These are phyloP conservation scores for Pezicula carpinea DNA, from an alignment of 2,329 filamentous ascomycete species.

Conservation along the genomic window DNA sequence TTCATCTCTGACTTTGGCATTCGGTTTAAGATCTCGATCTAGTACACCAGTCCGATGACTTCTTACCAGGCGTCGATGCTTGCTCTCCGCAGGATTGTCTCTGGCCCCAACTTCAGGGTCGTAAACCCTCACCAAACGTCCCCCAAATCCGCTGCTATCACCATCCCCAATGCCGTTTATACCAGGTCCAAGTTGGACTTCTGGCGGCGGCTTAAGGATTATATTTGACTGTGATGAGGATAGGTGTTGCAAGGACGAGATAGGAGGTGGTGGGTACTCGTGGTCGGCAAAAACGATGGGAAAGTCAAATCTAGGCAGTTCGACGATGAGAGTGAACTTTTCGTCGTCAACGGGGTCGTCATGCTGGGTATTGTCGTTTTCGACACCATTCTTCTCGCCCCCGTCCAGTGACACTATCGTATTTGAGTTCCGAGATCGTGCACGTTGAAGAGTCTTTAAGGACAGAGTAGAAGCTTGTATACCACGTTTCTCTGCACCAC, in stretches of 20 bases:
- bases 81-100: slow-evolving; percentile 92
- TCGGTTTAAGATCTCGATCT: slow-evolving; percentile 92
- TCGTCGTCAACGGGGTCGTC: slow-evolving; percentile 36
- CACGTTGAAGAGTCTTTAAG: slow-evolving; percentile 51
- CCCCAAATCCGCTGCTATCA: slow-evolving; percentile 40
- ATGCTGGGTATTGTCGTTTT: slow-evolving; percentile 26
- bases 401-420: slow-evolving; percentile 30
- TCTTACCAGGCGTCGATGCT: slow-evolving; percentile 86
- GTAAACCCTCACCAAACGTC: slow-evolving; percentile 77
- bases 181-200: slow-evolving; percentile 85
- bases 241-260: slow-evolving; percentile 68
- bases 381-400: slow-evolving; percentile 35
- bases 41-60: slow-evolving; percentile 88
- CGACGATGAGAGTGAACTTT: slow-evolving; percentile 80
- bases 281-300: slow-evolving; percentile 92
- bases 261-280: slow-evolving; percentile 80
- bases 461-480: slow-evolving; percentile 60
- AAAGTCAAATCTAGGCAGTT: slow-evolving; percentile 92
- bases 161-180: slow-evolving; percentile 65
- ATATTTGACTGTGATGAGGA: slow-evolving; percentile 62
- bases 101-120: slow-evolving; percentile 86
- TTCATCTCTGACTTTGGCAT: slow-evolving; percentile 91
- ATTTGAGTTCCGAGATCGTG: slow-evolving; percentile 30
- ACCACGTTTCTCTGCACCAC: slow-evolving; percentile 76
- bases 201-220: slow-evolving; percentile 73